These are phyloP conservation scores for Cicer bijugum DNA, from an alignment of 306 rosid species.

Conservation along the genomic window DNA sequence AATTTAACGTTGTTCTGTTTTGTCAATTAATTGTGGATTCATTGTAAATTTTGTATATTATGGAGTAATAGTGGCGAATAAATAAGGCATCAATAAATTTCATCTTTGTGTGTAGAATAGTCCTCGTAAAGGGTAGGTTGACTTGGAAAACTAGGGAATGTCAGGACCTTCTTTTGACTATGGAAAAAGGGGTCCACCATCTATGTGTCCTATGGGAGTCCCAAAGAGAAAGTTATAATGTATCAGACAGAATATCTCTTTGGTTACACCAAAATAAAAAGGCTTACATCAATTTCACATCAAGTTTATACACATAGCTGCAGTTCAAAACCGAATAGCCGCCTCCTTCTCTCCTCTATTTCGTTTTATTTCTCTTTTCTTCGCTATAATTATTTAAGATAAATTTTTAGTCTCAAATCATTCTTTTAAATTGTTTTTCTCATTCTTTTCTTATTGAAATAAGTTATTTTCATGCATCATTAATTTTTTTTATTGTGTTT, in stretches of 20 bases:
- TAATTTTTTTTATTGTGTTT: too few species aligned
- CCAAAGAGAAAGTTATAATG: conserved; percentile 25
- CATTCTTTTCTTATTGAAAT: too few species aligned
- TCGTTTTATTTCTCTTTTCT: too few species aligned
- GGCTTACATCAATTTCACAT: too few species aligned
- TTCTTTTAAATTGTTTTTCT: too few species aligned
- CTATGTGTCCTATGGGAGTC: conserved; percentile 47
- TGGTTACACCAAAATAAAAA: not conserved
- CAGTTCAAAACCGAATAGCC: too few species aligned
- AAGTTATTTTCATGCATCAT: too few species aligned
- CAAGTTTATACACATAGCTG: too few species aligned
- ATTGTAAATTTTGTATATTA: not conserved
- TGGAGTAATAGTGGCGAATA: not conserved
- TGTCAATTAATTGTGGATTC: not conserved
- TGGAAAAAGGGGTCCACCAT: conserved; percentile 40
- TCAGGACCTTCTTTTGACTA: conserved; percentile 55
- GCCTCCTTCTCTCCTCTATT: too few species aligned
- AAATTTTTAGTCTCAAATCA: too few species aligned
- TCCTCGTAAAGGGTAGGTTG: conserved; percentile 38
- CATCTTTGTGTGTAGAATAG: conserved; percentile 30
- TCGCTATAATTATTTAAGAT: too few species aligned
- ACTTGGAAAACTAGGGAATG: conserved; percentile 54
- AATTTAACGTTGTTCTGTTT: conserved; percentile 4
- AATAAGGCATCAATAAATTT: conserved; percentile 41
- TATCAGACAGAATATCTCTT: conserved; percentile 38